Evolutionary conservation across 306 rosid genomes (phyloP), one percentile per base, ranked within the genome.

Genomic region (Hippophae rhamnoides): DNA sequence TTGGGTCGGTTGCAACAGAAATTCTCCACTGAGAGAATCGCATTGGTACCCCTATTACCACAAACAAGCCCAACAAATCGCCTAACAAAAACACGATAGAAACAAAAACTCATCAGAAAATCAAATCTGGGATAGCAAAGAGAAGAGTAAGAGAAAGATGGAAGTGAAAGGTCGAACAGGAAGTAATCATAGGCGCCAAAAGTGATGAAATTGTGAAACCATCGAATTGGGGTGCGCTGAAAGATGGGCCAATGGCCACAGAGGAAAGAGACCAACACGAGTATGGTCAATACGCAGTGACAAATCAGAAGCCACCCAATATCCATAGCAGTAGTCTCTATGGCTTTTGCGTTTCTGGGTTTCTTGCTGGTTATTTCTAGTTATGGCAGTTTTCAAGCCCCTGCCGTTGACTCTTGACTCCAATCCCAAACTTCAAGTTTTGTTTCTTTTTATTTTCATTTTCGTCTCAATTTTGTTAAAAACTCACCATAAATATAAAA

Each of bases 171-270:
- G 14, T 42, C 43, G 43, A 67, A 92, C 98, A 81, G 72, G 54
- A 92, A 80, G 79, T 87, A 88, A 73, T 88, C 85, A 82, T 82
- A 85, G 62, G 87, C 86, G 58, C 89, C 99, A 78, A 42, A 92
- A 74, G 86, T 82, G 65, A 92, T 69, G 64, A 85, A 92, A 43
- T 44, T 11, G 72, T 88, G 80, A 57, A 92, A 66, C 69, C 96
- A 89, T 64, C 78, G 79, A 58, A 92, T 77, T 72, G 85, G 83
- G 52, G 99, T 92, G 75, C 88, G 88, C 13, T 85, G 69, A 54
- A 92, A 85, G 84, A 92, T 92, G 58, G 96, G 87, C 99, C 99
- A 92, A 10, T 86, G 87, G 47, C 99, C 99, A 57, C 99, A 92
- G 45, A 92, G 95, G 76, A 88, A 83, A 6, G 99, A 85, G 2